Percentiles rank a stretch among this genome's conserved stretches.
phyloP scores from a whole-genome alignment of 2,329 filamentous ascomycete genomes.

The Byssochlamys sp. region DNA sequence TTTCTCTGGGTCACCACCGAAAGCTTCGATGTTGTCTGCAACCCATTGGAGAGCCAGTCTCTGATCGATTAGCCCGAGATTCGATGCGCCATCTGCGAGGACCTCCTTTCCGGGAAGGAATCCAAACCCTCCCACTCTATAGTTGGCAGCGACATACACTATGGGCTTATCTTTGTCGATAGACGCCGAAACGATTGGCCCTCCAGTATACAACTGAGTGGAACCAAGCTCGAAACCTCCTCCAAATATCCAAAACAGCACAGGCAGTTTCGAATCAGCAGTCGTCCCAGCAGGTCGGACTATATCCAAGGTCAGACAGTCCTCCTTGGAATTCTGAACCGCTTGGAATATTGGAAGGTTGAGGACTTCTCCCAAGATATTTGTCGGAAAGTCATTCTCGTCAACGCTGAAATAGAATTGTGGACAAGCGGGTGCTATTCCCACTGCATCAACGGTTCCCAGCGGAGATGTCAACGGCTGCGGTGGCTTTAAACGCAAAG shows the following conservation, averaged over 20 bases:
- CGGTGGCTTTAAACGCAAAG: slow-evolving; percentile 60
- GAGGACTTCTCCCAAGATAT: slow-evolving; percentile 43
- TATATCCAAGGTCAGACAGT: neutral
- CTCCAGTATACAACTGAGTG: neutral
- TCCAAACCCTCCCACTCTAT: slow-evolving; percentile 64
- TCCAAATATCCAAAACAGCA: neutral
- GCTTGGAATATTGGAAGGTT: slow-evolving; percentile 49
- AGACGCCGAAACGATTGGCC: neutral
- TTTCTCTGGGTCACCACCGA: slow-evolving; percentile 69
- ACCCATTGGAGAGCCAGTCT: slow-evolving; percentile 65
- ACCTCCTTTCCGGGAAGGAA: slow-evolving; percentile 63
- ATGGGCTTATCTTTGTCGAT: slow-evolving; percentile 48
- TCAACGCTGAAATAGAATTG: slow-evolving; percentile 54
- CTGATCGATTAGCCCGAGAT: slow-evolving; percentile 65
- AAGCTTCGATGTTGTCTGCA: slow-evolving; percentile 64
- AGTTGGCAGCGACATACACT: slow-evolving; percentile 68
- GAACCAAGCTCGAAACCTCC: neutral
- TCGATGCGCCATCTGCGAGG: slow-evolving; percentile 56
- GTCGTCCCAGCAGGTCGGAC: neutral
- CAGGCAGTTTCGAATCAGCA: neutral
- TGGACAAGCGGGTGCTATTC: slow-evolving; percentile 54
- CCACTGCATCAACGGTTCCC: slow-evolving; percentile 54
- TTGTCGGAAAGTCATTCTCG: slow-evolving; percentile 28
- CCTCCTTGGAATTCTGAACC: slow-evolving; percentile 29
- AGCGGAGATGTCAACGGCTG: slow-evolving; percentile 48